Conservation (phyloP, 2,329 filamentous ascomycete genomes). For the Colletotrichum magnum region DNA sequence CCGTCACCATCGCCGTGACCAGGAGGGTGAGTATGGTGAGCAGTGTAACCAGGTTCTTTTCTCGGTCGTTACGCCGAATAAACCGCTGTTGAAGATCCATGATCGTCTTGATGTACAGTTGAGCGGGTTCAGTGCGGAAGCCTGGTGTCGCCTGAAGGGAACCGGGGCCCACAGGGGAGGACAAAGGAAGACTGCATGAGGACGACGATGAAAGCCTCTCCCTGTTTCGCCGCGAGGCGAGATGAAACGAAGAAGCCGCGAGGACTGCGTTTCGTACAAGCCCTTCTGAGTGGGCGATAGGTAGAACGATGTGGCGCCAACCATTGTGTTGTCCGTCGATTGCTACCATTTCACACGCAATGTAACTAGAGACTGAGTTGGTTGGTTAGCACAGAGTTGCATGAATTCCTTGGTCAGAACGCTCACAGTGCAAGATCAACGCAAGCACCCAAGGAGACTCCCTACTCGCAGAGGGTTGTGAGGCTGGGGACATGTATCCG, state of each 20-base stretch:
- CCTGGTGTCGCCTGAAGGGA: neutral
- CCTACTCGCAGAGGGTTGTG: neutral
- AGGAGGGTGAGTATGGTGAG: constrained; percentile 45
- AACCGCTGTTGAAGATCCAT: neutral
- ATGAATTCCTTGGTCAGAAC: neutral
- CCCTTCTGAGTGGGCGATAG: constrained; percentile 39
- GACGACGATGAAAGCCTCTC: neutral
- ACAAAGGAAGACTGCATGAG: no score
- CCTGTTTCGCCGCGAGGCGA: neutral
- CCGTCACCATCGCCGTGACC: constrained; percentile 45
- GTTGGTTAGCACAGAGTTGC: neutral
- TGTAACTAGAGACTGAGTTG: constrained; percentile 41
- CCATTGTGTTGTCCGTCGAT: constrained; percentile 44
- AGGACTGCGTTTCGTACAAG: constrained; percentile 38
- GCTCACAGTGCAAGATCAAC: neutral
- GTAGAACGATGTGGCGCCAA: constrained; percentile 43
- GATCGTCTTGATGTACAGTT: neutral
- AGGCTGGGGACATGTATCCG: neutral
- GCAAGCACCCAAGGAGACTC: neutral
- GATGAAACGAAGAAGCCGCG: constrained; percentile 37
- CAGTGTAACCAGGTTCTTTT: constrained; percentile 29
- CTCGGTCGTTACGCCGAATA: neutral
- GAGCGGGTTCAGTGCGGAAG: neutral
- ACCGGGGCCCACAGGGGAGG: neutral
- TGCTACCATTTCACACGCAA: constrained; percentile 43